These are phyloP conservation scores for Craterostigma plantagineum DNA, from an alignment of 257 asterid species.

Conservation along the genomic window DNA sequence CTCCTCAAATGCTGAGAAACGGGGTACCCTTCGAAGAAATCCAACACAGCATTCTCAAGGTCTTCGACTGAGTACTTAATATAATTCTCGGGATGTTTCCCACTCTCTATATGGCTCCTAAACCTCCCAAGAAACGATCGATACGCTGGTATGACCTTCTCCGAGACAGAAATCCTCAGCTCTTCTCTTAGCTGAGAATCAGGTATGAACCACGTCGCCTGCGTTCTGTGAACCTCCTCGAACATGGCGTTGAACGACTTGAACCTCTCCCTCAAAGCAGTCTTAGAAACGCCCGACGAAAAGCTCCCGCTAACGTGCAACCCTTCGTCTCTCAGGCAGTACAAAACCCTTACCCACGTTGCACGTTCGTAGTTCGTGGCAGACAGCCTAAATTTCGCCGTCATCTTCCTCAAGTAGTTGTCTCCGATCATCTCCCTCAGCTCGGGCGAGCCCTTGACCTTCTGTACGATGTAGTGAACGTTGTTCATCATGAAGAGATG, in stretches of 20 bases:
- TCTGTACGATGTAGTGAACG: conserved; percentile 70
- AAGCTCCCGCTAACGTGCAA: conserved; percentile 66
- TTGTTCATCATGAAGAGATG: conserved; percentile 89
- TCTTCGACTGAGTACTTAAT: conserved; percentile 84
- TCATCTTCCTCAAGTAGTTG: conserved; percentile 36
- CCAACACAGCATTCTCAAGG: conserved; percentile 69
- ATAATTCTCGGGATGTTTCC: conserved; percentile 84
- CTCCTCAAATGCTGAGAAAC: conserved; percentile 58
- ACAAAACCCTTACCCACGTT: conserved; percentile 64
- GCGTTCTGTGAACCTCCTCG: conserved; percentile 83
- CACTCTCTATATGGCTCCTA: conserved; percentile 80
- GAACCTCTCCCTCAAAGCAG: conserved; percentile 72
- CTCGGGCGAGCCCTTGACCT: conserved; percentile 59
- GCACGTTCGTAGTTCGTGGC: conserved; percentile 68
- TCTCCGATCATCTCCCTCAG: conserved; percentile 85
- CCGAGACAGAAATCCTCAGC: conserved; percentile 66
- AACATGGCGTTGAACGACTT: conserved; percentile 75
- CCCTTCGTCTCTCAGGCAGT: conserved; percentile 82
- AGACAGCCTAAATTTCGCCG: conserved; percentile 36
- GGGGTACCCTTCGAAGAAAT: conserved; percentile 70
- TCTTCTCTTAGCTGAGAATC: conserved; percentile 83
- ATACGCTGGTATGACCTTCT: conserved; percentile 66
- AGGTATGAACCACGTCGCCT: conserved; percentile 71
- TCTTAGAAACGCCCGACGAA: conserved; percentile 72
- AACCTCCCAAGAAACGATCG: conserved; percentile 75